phyloP scores from a whole-genome alignment of 257 asterid species.

The Nicotiana attenuata region DNA sequence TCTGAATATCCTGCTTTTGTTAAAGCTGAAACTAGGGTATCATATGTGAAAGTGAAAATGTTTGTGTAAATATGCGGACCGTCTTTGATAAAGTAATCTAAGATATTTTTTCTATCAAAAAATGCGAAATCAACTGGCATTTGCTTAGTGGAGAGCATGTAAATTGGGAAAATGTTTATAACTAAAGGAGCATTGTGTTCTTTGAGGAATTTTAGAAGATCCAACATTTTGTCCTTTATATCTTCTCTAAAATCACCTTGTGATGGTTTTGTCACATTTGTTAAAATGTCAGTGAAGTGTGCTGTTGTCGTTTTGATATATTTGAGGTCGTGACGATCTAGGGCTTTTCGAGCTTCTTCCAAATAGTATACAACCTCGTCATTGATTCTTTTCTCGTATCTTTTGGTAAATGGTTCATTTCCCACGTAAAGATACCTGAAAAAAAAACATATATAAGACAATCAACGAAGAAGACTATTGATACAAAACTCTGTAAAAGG shows the following conservation, averaged over 20 bases:
- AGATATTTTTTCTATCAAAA: conserved; percentile 8
- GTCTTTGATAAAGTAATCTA: conserved; percentile 3
- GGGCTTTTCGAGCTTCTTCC: background rate
- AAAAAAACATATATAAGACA: background rate
- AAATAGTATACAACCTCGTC: background rate
- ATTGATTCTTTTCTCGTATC: background rate
- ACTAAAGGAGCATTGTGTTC: conserved; percentile 11
- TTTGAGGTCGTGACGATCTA: background rate
- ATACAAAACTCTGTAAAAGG: too few relatives aligned
- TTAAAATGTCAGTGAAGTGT: background rate
- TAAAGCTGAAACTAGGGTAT: conserved; percentile 34
- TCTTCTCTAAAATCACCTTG: conserved; percentile 29
- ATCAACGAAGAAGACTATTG: too few relatives aligned
- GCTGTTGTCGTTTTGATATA: conserved; percentile 13
- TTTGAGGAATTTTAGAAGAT: background rate
- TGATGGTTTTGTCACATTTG: conserved; percentile 31
- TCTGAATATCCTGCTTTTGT: conserved; percentile 8
- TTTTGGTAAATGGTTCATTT: background rate
- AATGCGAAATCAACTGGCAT: conserved; percentile 24
- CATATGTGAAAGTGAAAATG: conserved; percentile 25
- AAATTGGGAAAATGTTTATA: conserved; percentile 18
- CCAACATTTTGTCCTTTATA: conserved; percentile 2
- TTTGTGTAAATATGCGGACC: conserved; percentile 28
- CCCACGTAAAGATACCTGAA: background rate
- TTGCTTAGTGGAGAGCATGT: accelerated